Conservation (phyloP, 2,329 filamentous ascomycete genomes). For the Neoarthrinium moseri region DNA sequence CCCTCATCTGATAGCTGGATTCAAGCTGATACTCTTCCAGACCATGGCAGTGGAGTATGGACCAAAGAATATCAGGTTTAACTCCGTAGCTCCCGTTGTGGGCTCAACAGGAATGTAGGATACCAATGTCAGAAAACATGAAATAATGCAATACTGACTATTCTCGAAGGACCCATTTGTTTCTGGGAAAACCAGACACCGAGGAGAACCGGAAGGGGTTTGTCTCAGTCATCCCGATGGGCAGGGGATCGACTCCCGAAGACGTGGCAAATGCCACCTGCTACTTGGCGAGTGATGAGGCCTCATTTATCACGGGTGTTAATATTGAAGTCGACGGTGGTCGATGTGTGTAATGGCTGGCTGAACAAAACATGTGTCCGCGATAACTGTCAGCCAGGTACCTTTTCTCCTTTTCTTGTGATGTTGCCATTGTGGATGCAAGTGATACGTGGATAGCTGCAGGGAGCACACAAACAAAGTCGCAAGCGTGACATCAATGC, state of each 20-base stretch:
- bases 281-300: conserved; percentile 71
- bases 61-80: conserved; percentile 69
- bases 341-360: conserved; percentile 25
- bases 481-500: too few species aligned
- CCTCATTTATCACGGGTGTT: conserved; percentile 69
- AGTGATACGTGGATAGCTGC: too few species aligned
- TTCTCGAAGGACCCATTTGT: conserved; percentile 38
- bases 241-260: conserved; percentile 52
- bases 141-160: not conserved
- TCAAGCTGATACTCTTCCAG: conserved; percentile 11
- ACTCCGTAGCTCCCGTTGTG: conserved; percentile 68
- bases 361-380: too few species aligned
- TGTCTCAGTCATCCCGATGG: conserved; percentile 53
- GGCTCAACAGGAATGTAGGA: conserved; percentile 61
- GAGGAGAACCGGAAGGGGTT: conserved; percentile 58
- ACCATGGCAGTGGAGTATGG: conserved; percentile 71
- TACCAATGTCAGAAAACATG: not conserved
- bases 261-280: conserved; percentile 72
- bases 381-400: too few species aligned
- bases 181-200: conserved; percentile 62
- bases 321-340: conserved; percentile 57
- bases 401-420: too few species aligned
- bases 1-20: not conserved
- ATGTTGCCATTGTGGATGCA: too few species aligned
- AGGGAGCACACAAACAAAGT: too few species aligned